Conservation (phyloP, 2,329 filamentous ascomycete species). For the Cadophora sp. region DNA sequence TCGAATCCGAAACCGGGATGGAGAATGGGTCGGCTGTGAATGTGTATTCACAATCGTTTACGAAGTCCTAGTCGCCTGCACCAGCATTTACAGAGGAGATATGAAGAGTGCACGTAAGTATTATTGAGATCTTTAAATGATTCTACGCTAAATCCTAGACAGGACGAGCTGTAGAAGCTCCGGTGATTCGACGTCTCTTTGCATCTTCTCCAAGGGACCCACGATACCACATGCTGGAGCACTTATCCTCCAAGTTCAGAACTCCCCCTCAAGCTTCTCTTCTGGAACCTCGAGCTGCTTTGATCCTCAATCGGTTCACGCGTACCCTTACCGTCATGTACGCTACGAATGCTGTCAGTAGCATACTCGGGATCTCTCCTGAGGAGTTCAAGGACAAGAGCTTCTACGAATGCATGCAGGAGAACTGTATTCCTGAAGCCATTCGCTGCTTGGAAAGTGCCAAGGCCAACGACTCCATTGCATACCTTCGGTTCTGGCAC, state of each 20-base stretch:
- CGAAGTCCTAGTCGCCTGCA: slow-evolving; percentile 85
- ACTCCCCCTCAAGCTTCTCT: slow-evolving; percentile 63
- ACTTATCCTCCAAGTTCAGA: slow-evolving; percentile 81
- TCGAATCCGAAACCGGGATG: slow-evolving; percentile 70
- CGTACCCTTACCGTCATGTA: slow-evolving; percentile 86
- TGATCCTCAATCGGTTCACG: slow-evolving; percentile 88
- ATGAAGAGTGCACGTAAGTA: slow-evolving; percentile 76
- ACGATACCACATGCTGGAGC: slow-evolving; percentile 88
- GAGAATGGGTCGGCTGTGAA: slow-evolving; percentile 80
- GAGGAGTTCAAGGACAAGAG: slow-evolving; percentile 76
- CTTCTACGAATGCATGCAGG: slow-evolving; percentile 87
- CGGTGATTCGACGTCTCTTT: slow-evolving; percentile 79
- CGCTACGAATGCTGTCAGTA: slow-evolving; percentile 76
- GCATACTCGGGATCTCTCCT: slow-evolving; percentile 77
- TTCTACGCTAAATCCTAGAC: slow-evolving; percentile 12
- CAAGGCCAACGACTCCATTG: slow-evolving; percentile 90
- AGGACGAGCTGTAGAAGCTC: slow-evolving; percentile 81
- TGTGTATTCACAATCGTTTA: slow-evolving; percentile 91
- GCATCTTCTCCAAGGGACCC: slow-evolving; percentile 83
- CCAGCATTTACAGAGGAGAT: slow-evolving; percentile 75
- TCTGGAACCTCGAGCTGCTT: slow-evolving; percentile 81
- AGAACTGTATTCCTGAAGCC: slow-evolving; percentile 77
- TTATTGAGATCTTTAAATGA: neutral
- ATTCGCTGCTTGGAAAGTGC: slow-evolving; percentile 82
- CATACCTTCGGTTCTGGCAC: slow-evolving; percentile 86